These are phyloP conservation scores for Pontederia paniculata DNA, from an alignment of 176 grass and related monocot genomes.

Conservation along the genomic window DNA sequence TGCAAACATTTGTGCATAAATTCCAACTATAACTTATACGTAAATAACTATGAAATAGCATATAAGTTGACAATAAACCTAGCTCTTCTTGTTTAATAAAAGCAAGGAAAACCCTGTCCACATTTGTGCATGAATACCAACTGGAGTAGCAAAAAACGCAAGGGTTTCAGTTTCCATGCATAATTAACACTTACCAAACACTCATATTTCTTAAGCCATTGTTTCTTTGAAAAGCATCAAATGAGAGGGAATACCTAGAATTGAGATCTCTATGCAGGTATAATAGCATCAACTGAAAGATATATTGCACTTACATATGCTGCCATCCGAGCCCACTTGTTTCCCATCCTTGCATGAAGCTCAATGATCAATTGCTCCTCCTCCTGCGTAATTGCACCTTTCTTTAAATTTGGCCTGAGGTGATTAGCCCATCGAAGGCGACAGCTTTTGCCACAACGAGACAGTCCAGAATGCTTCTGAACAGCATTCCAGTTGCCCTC, in stretches of 20 bases:
- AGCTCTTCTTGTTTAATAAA: too few species aligned
- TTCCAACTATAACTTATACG: too few species aligned
- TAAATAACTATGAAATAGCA: too few species aligned
- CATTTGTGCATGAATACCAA: too few species aligned
- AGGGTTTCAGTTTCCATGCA: too few species aligned
- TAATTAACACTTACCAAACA: too few species aligned
- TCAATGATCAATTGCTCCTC: conserved; percentile 10
- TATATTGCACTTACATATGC: not conserved
- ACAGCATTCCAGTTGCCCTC: conserved; percentile 10
- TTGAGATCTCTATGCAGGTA: not conserved
- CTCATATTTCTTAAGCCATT: too few species aligned
- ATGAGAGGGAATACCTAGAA: not conserved
- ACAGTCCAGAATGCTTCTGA: conserved; percentile 3
- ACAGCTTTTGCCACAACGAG: conserved; percentile 9
- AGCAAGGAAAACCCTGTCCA: too few species aligned
- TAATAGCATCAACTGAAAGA: not conserved
- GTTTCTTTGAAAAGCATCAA: not conserved
- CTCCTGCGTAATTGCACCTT: conserved; percentile 1
- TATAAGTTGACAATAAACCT: too few species aligned
- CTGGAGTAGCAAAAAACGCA: too few species aligned
- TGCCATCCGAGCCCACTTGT: conserved; percentile 9
- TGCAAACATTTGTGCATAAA: too few species aligned
- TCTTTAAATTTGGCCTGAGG: conserved; percentile 4
- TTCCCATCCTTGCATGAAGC: conserved; percentile 5
- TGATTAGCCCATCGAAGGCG: conserved; percentile 6